Conservation (phyloP, 1,139 yeast species). For the Geotrichum aggregatum region DNA sequence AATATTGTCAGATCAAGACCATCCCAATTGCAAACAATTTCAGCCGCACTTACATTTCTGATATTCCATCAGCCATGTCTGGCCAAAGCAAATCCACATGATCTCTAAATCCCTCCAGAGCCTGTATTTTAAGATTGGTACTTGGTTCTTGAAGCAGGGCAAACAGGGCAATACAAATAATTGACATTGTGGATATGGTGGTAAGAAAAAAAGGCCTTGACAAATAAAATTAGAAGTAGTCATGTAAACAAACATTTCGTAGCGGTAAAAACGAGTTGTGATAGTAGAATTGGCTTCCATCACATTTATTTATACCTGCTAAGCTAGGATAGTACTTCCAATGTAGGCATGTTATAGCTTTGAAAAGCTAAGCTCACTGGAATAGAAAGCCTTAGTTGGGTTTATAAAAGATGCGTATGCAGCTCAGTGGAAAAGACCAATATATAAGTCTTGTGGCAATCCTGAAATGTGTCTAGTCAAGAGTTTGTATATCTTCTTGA, state of each 20-base stretch:
- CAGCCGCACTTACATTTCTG: conserved; percentile 48
- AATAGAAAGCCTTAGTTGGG: no score
- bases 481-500: conserved; percentile 77
- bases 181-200: conserved; percentile 23
- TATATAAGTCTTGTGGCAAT: conserved; percentile 88
- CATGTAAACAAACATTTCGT: no score
- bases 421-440: no score
- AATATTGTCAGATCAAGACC: conserved; percentile 7
- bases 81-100: conserved; percentile 95
- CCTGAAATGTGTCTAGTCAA: conserved; percentile 86
- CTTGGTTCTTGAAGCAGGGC: conserved; percentile 85
- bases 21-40: background rate
- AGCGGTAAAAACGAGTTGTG: no score
- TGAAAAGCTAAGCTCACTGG: no score
- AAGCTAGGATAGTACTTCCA: no score
- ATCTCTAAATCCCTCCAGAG: conserved; percentile 75
- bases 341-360: no score
- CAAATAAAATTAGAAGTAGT: no score
- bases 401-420: no score
- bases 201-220: no score
- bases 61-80: conserved; percentile 85
- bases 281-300: no score
- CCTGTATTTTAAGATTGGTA: conserved; percentile 70
- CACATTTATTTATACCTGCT: no score
- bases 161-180: conserved; percentile 54